Base-by-base conservation (phyloP, 345 rosid genomes). In the Gossypium sturtianum region DNA sequence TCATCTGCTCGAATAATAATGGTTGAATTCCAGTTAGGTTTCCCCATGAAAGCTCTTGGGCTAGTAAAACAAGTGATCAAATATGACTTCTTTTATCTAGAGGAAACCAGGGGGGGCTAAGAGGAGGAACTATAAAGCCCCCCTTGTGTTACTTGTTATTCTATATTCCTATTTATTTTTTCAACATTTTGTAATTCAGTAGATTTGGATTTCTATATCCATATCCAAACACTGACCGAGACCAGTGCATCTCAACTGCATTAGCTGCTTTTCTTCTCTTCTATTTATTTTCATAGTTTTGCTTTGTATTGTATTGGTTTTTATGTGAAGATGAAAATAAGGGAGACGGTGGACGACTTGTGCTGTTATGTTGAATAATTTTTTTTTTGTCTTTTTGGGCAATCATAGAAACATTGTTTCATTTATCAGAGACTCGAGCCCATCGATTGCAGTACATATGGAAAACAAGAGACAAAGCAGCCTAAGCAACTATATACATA, bases 31-130 rank as follows among this genome's bases (percentile, higher is more conserved):
- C 56, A 72, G 75, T 15, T 12, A 43, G 61, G 22, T 45, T 44
- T 65, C 69, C 49, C 70, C 29, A 2, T 66, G 70, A 44, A 44
- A 72, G 75, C 34, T 8, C 51, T 41, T 54, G 10, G 54, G 52
- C 43, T 72, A 71, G 75, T 58, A 43, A 65, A 43, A 60, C 48
- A 65, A 65, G 70, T 19, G 70, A 65, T 65, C 2, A 38, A 34
- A 58, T 27, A 60, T 15, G 65, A 27, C 44, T 23, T 22, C 23
- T 59, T 12, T 6, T 51, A 16, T 47, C n/a, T 15, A 51, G 54
- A 51, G 16, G 19, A 51, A 51, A 51, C 7, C 54, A 16, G 54
- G 19, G 54, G 7, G 54, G 54, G 19, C 19, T 51, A n/a, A 51
- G 12, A 3, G 54, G 54, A 15, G 16, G 16, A 47, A 47, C 13